Evolutionary conservation across 495 filamentous ascomycete species (phyloP), one percentile per base, ranked within the genome.

Genomic region (Penicillium psychrofluorescens): DNA sequence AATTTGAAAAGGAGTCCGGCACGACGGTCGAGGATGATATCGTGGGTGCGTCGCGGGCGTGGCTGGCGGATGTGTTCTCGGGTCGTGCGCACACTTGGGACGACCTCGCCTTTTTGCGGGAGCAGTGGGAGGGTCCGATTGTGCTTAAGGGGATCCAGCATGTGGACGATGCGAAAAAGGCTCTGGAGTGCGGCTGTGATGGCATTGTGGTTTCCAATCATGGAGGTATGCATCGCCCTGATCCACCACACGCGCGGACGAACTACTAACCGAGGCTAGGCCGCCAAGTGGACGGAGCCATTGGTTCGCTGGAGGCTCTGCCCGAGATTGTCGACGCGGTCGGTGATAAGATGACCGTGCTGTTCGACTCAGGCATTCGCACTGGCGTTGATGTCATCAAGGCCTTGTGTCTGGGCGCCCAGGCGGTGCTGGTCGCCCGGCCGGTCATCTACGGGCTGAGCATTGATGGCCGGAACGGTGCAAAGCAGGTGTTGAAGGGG

Each of bases 401-500:
- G 65, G 90, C 90, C 42, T 70, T 95, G 31, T 92, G 86, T 49
- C 71, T 96, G 4, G 90, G 90, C 34, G 90, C 89, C 6, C 86
- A 80, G 59, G 89, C 85, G n/a, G 89, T 95, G 0, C 81, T 91
- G 12, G 88, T 95, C 45, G 89, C 87, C 10, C 68, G 90, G 22
- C 90, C 90, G 12, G 88, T 90, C 62, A 70, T 95, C 51, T 95
- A 88, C 58, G 90, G 90, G 38, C 88, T 95, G 12, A 71, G 67
- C 1, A 69, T 79, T 30, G 70, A 67, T 29, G 81, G 81, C 8
- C 68, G 76, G 44, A 59, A 71, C 34, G 80, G 81, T 6, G 81
- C 76, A 3, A 73, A 72, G 45, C 67, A 78, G 41, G 77, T 83
- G 3, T 46, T 83, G 28, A 68, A 71, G 36, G 71, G 75, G 5